Conservation (phyloP, 345 rosid genomes). For the Toxicodendron radicans region DNA sequence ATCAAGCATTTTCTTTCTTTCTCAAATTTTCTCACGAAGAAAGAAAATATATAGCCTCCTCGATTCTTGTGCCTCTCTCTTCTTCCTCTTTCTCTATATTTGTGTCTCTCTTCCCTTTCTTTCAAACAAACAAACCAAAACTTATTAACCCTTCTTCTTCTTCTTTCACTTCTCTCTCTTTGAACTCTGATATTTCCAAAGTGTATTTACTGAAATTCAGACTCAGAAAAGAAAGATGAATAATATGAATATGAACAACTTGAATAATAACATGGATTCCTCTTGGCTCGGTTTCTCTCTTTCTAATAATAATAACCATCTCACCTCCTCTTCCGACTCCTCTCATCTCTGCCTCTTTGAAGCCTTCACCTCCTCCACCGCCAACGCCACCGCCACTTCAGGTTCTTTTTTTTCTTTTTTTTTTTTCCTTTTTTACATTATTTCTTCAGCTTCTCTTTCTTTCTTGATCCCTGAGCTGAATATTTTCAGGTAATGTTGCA, state of each 20-base stretch:
- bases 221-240: neutral
- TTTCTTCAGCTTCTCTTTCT: too few species aligned
- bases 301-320: conserved; percentile 33
- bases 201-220: too few species aligned
- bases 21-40: neutral
- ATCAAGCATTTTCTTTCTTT: neutral
- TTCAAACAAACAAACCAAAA: conserved; percentile 7
- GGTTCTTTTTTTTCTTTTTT: conserved; percentile 25
- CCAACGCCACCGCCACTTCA: conserved; percentile 28
- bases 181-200: neutral
- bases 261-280: conserved; percentile 39
- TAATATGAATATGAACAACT: conserved; percentile 28
- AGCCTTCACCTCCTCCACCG: conserved; percentile 37
- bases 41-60: conserved; percentile 21
- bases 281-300: conserved; percentile 61
- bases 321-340: conserved; percentile 24
- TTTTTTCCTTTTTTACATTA: neutral
- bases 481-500: conserved; percentile 17
- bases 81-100: conserved; percentile 50
- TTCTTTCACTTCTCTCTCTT: conserved; percentile 12
- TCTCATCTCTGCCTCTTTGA: conserved; percentile 50
- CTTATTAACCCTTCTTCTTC: conserved; percentile 13
- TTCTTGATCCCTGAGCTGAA: too few species aligned
- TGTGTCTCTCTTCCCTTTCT: conserved; percentile 42
- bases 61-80: conserved; percentile 45